Evolutionary conservation across 73 alveolate genomes (phyloP), one percentile per base, ranked within the genome.

Genomic region (Paramecium caudatum): DNA sequence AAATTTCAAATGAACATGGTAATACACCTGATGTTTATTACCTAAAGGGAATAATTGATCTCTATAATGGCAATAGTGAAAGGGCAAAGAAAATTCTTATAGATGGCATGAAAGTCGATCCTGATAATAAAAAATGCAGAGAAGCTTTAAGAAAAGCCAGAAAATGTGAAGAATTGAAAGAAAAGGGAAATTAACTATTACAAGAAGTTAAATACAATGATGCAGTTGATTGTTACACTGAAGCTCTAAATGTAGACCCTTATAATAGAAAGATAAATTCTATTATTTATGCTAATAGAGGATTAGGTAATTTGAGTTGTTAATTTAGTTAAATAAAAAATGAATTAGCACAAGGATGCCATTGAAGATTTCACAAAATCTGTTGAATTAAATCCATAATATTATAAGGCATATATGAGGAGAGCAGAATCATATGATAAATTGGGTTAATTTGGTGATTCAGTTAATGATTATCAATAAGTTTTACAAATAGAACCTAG

Each of bases 401-500:
- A 97, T 88, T 91, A 95, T n/a, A 97, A 96, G 46, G 99, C 99
- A 16, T 96, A 94, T 92, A 87, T 98, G 39, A 96, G 98, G 85
- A 90, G 99, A 86, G 99, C 98, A 1, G 96, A 97, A 61, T 84
- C 96, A 27, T 83, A 94, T 68, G 90, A 93, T 78, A 95, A 91
- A 90, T 94, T 95, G 46, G 97, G 95, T 63, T 82, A 96, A 90
- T 95, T 82, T 68, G 98, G 96, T 48, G 98, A 96, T 62, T 98
- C 99, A 43, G 94, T 85, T 16, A 78, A 93, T 63, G 99, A 97
- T 93, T 95, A 90, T 84, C 91, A 93, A 23, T 94, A 83, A 46
- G 99, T 96, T 6, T 94, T 95, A 87, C 91, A 93, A 82, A 82
- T 95, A 47, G 99, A 96, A 68, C 98, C 98, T 55, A 45, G 95